phyloP scores from a whole-genome alignment of 2,329 filamentous ascomycete species.

The Sphaerostilbella broomeana region DNA sequence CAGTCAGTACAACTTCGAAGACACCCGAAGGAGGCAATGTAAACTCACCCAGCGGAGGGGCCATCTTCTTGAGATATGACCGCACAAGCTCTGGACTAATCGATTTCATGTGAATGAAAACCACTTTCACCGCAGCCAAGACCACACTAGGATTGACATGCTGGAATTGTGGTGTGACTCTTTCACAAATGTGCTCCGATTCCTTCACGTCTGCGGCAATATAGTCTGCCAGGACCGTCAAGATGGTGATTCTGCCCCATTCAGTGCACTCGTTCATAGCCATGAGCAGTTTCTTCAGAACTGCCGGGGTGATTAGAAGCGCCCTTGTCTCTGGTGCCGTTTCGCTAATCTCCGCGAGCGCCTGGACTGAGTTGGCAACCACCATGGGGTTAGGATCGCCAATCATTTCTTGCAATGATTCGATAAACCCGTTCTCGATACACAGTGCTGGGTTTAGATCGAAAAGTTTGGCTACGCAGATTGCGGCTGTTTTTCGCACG shows the following conservation, averaged over 20 bases:
- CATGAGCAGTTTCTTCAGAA: conserved; percentile 91
- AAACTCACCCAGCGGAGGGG: conserved; percentile 73
- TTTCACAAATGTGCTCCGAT: conserved; percentile 95
- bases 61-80: conserved; percentile 97
- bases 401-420: conserved; percentile 89
- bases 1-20: conserved; percentile 3
- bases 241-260: conserved; percentile 92
- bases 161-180: conserved; percentile 94
- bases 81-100: conserved; percentile 71
- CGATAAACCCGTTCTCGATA: conserved; percentile 92
- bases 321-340: conserved; percentile 85
- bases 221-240: conserved; percentile 86
- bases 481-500: conserved; percentile 94
- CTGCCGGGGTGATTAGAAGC: conserved; percentile 72
- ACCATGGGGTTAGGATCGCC: conserved; percentile 99
- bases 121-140: conserved; percentile 92
- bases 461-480: conserved; percentile 96
- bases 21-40: neutral
- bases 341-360: conserved; percentile 84
- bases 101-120: conserved; percentile 91
- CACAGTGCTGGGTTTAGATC: conserved; percentile 90
- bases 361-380: conserved; percentile 93
- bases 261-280: conserved; percentile 97
- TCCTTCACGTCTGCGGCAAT: conserved; percentile 84
- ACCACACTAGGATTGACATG: conserved; percentile 98